A percentile compares a stretch with the other conserved stretches of the same genome.
Evolutionary conservation across 2,329 filamentous ascomycete genomes (phyloP).

Genomic region (Fusarium floridanum): DNA sequence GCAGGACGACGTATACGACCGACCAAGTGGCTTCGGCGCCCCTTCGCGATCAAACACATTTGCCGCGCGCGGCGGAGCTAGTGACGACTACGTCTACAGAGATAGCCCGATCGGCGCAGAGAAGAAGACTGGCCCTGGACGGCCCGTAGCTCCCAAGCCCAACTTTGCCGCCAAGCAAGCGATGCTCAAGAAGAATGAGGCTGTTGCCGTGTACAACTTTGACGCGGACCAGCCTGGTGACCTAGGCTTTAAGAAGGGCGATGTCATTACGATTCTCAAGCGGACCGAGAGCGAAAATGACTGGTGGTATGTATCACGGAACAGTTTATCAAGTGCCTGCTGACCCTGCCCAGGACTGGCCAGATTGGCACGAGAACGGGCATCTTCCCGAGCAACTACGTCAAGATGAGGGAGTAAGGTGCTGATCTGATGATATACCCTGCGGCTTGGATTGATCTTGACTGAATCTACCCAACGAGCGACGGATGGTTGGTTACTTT

Average conservation of each 20-base stretch:
- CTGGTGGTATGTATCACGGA: constrained; percentile 79
- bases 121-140: constrained; percentile 71
- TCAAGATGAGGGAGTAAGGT: constrained; percentile 71
- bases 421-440: constrained; percentile 39
- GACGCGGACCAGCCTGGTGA: constrained; percentile 94
- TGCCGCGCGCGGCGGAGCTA: constrained; percentile 55
- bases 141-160: constrained; percentile 91
- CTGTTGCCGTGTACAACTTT: constrained; percentile 92
- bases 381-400: constrained; percentile 90
- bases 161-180: constrained; percentile 75
- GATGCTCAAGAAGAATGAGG: constrained; percentile 78
- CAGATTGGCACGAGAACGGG: constrained; percentile 86
- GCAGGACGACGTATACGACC: constrained; percentile 82
- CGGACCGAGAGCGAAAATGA: constrained; percentile 94
- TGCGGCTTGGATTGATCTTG: constrained; percentile 25
- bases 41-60: constrained; percentile 66
- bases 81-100: constrained; percentile 68
- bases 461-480: neutral
- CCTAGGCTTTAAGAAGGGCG: constrained; percentile 96
- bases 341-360: constrained; percentile 75
- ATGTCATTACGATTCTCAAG: constrained; percentile 94
- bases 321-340: too few species aligned
- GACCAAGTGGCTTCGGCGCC: constrained; percentile 57
- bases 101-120: constrained; percentile 57
- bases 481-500: neutral